phyloP scores from a whole-genome alignment of 2,329 filamentous ascomycete genomes.

The Aspergillus sclerotialis region DNA sequence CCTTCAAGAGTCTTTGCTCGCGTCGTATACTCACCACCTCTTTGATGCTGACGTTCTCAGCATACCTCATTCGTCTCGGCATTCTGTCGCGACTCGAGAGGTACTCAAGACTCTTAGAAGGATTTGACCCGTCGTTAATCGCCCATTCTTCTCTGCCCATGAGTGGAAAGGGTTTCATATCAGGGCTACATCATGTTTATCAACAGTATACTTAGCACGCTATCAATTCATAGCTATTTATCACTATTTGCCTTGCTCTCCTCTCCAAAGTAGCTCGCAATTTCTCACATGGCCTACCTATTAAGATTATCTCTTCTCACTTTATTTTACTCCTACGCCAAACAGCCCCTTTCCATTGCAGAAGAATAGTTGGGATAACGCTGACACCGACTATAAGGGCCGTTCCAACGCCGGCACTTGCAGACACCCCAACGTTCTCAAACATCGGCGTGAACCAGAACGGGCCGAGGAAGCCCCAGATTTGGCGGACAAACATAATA shows the following conservation, averaged over 20 bases:
- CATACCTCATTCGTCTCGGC: slow-evolving; percentile 36
- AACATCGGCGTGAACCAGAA: slow-evolving; percentile 24
- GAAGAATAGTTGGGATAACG: slow-evolving; percentile 7
- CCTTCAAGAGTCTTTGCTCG: slow-evolving; percentile 33
- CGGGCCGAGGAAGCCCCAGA: slow-evolving; percentile 32
- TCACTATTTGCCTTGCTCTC: no score
- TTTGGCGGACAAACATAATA: slow-evolving; percentile 48
- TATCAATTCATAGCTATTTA: no score
- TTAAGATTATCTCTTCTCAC: no score
- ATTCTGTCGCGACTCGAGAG: slow-evolving; percentile 39
- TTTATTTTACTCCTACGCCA: no score
- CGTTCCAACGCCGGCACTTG: neutral
- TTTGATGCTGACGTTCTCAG: slow-evolving; percentile 25
- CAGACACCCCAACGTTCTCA: slow-evolving; percentile 1
- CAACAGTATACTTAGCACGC: neutral
- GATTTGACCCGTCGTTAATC: slow-evolving; percentile 43
- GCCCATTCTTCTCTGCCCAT: slow-evolving; percentile 41
- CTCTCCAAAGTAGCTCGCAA: no score
- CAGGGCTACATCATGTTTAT: slow-evolving; percentile 36
- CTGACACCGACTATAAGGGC: slow-evolving; percentile 6
- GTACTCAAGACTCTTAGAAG: slow-evolving; percentile 35
- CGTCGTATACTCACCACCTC: slow-evolving; percentile 23
- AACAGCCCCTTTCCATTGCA: slow-evolving; percentile 8
- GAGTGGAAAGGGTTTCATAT: slow-evolving; percentile 44
- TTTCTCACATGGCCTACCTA: no score